These are phyloP conservation scores for Glonium stellatum DNA, from an alignment of 495 filamentous ascomycete species.

Conservation along the genomic window DNA sequence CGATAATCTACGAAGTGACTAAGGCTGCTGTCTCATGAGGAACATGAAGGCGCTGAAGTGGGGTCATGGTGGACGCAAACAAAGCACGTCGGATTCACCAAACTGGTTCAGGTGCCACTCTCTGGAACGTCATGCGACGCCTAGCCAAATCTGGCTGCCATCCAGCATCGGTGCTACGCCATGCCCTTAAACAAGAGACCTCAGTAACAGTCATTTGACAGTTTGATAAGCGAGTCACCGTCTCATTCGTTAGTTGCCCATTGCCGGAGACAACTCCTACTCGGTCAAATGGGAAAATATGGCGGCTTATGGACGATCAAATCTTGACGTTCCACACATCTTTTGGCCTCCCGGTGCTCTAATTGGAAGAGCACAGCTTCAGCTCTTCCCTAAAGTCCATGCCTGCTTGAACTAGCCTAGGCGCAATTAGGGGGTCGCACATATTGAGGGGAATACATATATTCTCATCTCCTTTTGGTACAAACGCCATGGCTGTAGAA, in stretches of 20 bases:
- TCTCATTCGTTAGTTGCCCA: no score
- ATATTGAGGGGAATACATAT: not conserved
- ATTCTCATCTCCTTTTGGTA: not conserved
- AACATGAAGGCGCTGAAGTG: not conserved
- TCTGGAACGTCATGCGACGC: not conserved
- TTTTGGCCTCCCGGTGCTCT: no score
- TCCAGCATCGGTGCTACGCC: not conserved
- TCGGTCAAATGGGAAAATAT: no score
- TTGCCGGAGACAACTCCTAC: no score
- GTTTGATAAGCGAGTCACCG: no score
- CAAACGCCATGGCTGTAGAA: not conserved
- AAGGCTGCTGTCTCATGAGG: not conserved
- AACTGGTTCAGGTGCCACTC: not conserved
- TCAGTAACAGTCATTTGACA: not conserved
- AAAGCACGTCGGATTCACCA: not conserved
- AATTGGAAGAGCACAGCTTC: not conserved
- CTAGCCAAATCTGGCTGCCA: not conserved
- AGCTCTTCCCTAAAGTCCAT: not conserved
- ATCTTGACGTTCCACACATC: no score
- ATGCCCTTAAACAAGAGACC: not conserved
- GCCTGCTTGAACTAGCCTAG: not conserved
- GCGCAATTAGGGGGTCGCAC: not conserved
- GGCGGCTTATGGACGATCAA: no score
- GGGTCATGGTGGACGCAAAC: conserved; percentile 1
- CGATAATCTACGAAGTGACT: not conserved